Evolutionary conservation across 129 eudicot genomes (phyloP).

Genomic region (Centaurea solstitialis): DNA sequence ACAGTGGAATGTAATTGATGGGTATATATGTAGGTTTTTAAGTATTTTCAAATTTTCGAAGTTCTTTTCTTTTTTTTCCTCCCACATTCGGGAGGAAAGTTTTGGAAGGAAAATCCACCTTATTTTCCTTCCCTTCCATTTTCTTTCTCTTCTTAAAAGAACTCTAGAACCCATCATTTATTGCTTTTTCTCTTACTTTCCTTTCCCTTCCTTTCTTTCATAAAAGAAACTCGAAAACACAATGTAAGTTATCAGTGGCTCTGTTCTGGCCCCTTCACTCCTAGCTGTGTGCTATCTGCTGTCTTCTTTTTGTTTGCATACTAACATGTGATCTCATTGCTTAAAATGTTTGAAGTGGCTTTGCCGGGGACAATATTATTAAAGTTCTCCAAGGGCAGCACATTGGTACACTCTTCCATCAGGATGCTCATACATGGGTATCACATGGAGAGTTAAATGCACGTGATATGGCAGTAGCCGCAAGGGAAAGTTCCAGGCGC

Average conservation of each 20-base stretch:
- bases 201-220: too few species aligned
- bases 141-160: too few species aligned
- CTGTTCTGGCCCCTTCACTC: background rate
- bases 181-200: too few species aligned
- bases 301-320: slow-evolving; percentile 15
- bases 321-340: background rate
- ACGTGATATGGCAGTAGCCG: slow-evolving; percentile 88
- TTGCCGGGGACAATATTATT: slow-evolving; percentile 61
- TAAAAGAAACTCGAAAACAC: too few species aligned
- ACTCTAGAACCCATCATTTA: too few species aligned
- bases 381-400: slow-evolving; percentile 68
- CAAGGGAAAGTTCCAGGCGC: slow-evolving; percentile 84
- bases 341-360: slow-evolving; percentile 54
- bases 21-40: too few species aligned
- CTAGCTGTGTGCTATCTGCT: background rate
- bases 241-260: background rate
- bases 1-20: too few species aligned
- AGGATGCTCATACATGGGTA: slow-evolving; percentile 74
- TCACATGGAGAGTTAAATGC: slow-evolving; percentile 54
- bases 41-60: too few species aligned
- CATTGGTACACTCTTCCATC: slow-evolving; percentile 81
- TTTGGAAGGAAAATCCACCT: too few species aligned
- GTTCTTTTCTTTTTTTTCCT: too few species aligned
- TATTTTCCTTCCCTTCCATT: too few species aligned
- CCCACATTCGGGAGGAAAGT: too few species aligned